A percentile compares a stretch with the other conserved stretches of the same genome.
Conservation (phyloP, 1,284 basidiomycete genomes). For the Phlebopus sp. region DNA sequence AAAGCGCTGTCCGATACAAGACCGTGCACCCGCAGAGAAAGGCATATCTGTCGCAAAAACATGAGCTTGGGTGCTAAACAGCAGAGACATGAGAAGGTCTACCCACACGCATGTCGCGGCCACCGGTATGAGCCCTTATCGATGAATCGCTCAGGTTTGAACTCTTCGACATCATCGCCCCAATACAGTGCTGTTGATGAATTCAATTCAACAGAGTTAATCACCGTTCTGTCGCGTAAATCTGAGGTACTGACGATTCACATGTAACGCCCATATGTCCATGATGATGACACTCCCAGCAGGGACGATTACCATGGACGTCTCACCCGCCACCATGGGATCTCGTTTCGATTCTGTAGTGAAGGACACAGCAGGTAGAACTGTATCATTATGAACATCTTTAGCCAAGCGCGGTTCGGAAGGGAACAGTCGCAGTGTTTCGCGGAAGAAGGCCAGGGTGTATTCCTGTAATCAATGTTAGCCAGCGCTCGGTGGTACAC, state of each 20-base stretch:
- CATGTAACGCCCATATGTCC: conserved; percentile 39
- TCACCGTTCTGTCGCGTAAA: not conserved
- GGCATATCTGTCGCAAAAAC: conserved; percentile 28
- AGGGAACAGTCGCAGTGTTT: conserved; percentile 43
- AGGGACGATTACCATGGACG: conserved; percentile 37
- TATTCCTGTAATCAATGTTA: conserved; percentile 35
- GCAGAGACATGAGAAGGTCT: not conserved
- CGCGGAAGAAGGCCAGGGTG: conserved; percentile 39
- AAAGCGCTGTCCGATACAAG: conserved; percentile 41
- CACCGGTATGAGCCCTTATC: conserved; percentile 37
- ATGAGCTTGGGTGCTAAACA: not conserved
- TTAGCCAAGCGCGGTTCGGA: conserved; percentile 41
- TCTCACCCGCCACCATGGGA: conserved; percentile 27
- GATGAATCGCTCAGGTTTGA: conserved; percentile 48
- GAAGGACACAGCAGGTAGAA: conserved; percentile 37
- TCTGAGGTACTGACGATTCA: conserved; percentile 29
- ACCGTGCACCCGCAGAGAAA: conserved; percentile 38
- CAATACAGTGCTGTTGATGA: conserved; percentile 35
- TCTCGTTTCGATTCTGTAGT: conserved; percentile 22
- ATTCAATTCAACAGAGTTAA: not conserved
- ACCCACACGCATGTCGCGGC: conserved; percentile 35
- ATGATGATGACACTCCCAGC: conserved; percentile 38
- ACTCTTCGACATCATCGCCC: conserved; percentile 42
- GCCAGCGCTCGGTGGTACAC: not conserved
- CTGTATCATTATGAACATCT: conserved; percentile 33